phyloP scores from a whole-genome alignment of 2,329 filamentous ascomycete genomes.

The Sclerotinia borealis region DNA sequence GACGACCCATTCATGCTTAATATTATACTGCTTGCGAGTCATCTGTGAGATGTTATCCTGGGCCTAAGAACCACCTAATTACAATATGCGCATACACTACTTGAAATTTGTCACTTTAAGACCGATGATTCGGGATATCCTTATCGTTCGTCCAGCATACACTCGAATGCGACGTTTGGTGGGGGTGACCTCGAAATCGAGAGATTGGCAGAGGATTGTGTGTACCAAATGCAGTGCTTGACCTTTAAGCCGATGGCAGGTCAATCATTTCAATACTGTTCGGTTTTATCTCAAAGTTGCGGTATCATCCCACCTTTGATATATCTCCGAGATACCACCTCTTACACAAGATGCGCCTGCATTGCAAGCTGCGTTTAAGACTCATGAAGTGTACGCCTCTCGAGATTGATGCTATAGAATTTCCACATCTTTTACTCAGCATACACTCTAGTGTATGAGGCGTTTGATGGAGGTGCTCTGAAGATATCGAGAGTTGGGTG shows the following conservation, averaged over 20 bases:
- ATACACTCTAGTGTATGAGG: background rate
- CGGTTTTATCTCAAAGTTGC: background rate
- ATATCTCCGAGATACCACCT: background rate
- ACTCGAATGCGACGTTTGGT: background rate
- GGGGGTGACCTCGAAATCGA: background rate
- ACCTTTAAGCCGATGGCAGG: background rate
- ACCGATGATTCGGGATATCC: background rate
- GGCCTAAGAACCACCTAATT: background rate
- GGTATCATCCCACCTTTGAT: background rate
- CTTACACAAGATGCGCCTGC: background rate
- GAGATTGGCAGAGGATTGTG: background rate
- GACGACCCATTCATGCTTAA: background rate
- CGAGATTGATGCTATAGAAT: background rate
- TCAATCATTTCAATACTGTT: background rate
- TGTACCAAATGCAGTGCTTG: background rate
- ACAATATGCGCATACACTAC: too few species aligned
- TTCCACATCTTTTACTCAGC: background rate
- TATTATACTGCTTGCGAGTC: background rate
- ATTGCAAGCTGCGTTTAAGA: too few species aligned
- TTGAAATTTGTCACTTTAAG: background rate
- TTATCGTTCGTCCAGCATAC: background rate
- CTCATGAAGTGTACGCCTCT: background rate
- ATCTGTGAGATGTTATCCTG: background rate
- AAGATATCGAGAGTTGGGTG: background rate
- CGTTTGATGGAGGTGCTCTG: background rate